Percentiles rank a stretch among this genome's conserved stretches.
phyloP scores from a whole-genome alignment of 192 early-diverging fungal species.

The Kappamyces sp. region DNA sequence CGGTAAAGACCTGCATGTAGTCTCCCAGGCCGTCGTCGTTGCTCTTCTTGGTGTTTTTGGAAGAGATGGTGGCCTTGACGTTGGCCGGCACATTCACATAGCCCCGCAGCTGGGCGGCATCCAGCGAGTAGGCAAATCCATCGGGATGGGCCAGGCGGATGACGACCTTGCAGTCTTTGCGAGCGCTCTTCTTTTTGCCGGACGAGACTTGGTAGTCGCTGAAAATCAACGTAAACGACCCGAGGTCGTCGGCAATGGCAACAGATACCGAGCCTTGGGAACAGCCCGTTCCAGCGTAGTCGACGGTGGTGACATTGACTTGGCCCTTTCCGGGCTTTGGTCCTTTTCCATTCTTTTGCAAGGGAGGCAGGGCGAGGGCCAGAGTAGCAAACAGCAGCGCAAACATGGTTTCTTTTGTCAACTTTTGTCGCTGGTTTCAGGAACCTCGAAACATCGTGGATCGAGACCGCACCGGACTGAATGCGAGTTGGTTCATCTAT shows the following conservation, averaged over 20 bases:
- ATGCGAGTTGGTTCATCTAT: too few species aligned
- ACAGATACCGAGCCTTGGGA: background rate
- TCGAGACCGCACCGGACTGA: too few species aligned
- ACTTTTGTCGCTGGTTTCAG: too few species aligned
- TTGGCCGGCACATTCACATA: constrained; percentile 19
- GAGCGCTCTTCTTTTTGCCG: constrained; percentile 13
- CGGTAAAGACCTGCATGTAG: background rate
- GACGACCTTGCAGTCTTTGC: constrained; percentile 31
- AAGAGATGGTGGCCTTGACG: constrained; percentile 11
- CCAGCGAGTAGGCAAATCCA: constrained; percentile 29
- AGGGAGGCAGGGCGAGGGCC: too few species aligned
- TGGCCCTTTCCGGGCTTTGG: background rate
- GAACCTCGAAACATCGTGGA: too few species aligned
- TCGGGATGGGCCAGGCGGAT: constrained; percentile 16
- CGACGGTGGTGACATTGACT: constrained; percentile 4
- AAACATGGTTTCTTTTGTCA: too few species aligned
- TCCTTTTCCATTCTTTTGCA: background rate
- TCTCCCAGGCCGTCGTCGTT: background rate
- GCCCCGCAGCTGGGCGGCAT: constrained; percentile 23
- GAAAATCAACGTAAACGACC: constrained; percentile 23
- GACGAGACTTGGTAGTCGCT: constrained; percentile 16
- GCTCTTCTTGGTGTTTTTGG: background rate
- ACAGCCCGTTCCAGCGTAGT: constrained; percentile 14
- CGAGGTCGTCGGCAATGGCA: constrained; percentile 19
- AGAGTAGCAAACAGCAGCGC: too few species aligned